Conservation (phyloP, 202 grass and related monocot species). For the Setaria italica region DNA sequence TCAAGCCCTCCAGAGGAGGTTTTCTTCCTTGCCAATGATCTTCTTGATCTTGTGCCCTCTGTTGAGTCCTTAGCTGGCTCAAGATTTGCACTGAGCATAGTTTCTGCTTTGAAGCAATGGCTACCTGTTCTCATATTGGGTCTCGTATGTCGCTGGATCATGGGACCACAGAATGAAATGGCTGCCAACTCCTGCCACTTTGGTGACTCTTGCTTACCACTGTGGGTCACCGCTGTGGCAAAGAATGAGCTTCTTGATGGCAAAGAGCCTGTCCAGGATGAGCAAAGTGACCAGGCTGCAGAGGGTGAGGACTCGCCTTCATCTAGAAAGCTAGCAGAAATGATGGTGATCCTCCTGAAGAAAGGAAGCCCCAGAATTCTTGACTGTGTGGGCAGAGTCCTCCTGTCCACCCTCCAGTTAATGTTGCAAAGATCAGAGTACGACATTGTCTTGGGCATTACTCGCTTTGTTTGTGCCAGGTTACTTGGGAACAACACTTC, state of each 20-base stretch:
- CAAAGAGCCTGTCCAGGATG: conserved; percentile 46
- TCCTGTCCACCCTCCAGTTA: conserved; percentile 48
- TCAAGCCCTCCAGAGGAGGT: conserved; percentile 51
- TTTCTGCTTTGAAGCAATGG: conserved; percentile 77
- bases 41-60: conserved; percentile 78
- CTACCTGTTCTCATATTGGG: conserved; percentile 80
- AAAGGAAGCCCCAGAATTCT: conserved; percentile 80
- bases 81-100: conserved; percentile 52
- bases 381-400: conserved; percentile 60
- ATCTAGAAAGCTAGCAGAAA: conserved; percentile 70
- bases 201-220: conserved; percentile 52
- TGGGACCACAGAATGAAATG: conserved; percentile 44
- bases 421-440: conserved; percentile 58
- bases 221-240: conserved; percentile 70
- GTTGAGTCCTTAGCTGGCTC: conserved; percentile 63
- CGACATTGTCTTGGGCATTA: conserved; percentile 60
- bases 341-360: conserved; percentile 65
- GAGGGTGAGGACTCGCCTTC: conserved; percentile 25
- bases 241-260: conserved; percentile 61
- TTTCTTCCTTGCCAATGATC: conserved; percentile 79
- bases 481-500: conserved; percentile 51
- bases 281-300: conserved; percentile 37
- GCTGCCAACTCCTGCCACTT: conserved; percentile 41
- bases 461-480: conserved; percentile 65
- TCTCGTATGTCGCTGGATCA: conserved; percentile 64